Evolutionary conservation across 371 early-diverging fungal genomes (phyloP), one percentile per base, ranked within the genome.

Genomic region (Mortierella sp.): DNA sequence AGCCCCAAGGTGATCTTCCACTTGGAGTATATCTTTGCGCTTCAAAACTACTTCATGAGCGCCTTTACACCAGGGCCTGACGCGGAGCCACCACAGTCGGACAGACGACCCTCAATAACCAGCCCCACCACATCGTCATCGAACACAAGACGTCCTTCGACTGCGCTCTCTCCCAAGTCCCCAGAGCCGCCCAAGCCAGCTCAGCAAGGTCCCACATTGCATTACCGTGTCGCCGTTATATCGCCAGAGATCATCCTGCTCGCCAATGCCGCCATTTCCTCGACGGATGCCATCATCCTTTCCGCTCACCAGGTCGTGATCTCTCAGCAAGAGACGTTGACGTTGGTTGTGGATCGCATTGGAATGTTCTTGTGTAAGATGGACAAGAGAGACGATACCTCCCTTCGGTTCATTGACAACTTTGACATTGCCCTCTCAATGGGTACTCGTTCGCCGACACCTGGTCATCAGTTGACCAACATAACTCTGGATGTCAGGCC

Each of bases 341-440:
- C 91, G 1, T 59, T 95, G 7, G 88, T 88, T 4, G 84, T 95
- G 29, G 88, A 94, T 25, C 91, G 94, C 49, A 83, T 96, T 62
- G 94, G 96, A 28, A 94, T 98, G 90, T 92, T 91, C 48, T 81
- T 98, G 47, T 98, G 97, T 83, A 88, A 88, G 25, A 95, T 98
- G 92, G 92, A 94, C 67, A 85, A 84, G 60, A 81, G 94, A 2
- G 85, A 88, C 12, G 91, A 91, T 27, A 94, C 96, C 0, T 84
- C 86, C 0, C 72, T 97, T 21, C 88, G 91, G 2, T 93, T 97
- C 46, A 92, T 98, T 69, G 94, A 97, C 52, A 92, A 93, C 21
- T 94, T 96, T 79, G 91, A 95, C 56, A 78, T 95, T 17, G 87
- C 91, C 1, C 47, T 93, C 13, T 88, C 91, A 0, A 87, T 94